A percentile compares a stretch with the other conserved stretches of the same genome.
These are phyloP conservation scores for Pisolithus marmoratus DNA, from an alignment of 768 basidiomycete species.

Conservation along the genomic window DNA sequence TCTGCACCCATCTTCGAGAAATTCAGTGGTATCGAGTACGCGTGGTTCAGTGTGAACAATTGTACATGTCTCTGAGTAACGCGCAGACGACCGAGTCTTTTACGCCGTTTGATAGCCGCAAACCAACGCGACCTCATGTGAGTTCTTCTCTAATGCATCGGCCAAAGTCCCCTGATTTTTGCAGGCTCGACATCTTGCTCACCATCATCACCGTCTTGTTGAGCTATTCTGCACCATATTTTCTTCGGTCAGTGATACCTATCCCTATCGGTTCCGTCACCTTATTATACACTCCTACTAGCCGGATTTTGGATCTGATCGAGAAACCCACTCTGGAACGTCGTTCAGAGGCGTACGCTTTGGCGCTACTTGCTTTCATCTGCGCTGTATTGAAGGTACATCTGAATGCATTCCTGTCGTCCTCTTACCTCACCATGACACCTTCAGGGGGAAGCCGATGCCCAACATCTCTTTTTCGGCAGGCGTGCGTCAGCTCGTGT, in stretches of 20 bases:
- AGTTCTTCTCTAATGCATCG: not conserved
- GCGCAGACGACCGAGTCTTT: slow-evolving; percentile 28
- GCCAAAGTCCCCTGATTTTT: not conserved
- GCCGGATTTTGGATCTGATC: slow-evolving; percentile 57
- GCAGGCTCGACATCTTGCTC: slow-evolving; percentile 57
- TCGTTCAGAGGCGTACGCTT: slow-evolving; percentile 64
- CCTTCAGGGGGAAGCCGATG: slow-evolving; percentile 52
- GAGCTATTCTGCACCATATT: slow-evolving; percentile 80
- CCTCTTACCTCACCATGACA: not conserved
- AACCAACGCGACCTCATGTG: slow-evolving; percentile 43
- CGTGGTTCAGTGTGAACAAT: not conserved
- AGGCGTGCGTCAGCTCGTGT: slow-evolving; percentile 72
- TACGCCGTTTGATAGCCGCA: slow-evolving; percentile 38
- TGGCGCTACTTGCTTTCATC: slow-evolving; percentile 69
- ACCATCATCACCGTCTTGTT: slow-evolving; percentile 67
- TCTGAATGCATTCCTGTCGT: not conserved
- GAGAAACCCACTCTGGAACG: slow-evolving; percentile 42
- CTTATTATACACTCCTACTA: slow-evolving; percentile 12
- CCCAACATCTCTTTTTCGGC: slow-evolving; percentile 76
- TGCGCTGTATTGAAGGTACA: slow-evolving; percentile 35
- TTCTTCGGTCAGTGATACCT: slow-evolving; percentile 54
- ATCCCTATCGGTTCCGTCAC: not conserved
- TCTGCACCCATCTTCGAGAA: slow-evolving; percentile 58
- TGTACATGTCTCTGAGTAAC: not conserved
- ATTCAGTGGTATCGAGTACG: slow-evolving; percentile 30